Percentiles rank a stretch among this genome's conserved stretches.
These are phyloP conservation scores for Glycine soja DNA, from an alignment of 306 rosid species.

Conservation along the genomic window DNA sequence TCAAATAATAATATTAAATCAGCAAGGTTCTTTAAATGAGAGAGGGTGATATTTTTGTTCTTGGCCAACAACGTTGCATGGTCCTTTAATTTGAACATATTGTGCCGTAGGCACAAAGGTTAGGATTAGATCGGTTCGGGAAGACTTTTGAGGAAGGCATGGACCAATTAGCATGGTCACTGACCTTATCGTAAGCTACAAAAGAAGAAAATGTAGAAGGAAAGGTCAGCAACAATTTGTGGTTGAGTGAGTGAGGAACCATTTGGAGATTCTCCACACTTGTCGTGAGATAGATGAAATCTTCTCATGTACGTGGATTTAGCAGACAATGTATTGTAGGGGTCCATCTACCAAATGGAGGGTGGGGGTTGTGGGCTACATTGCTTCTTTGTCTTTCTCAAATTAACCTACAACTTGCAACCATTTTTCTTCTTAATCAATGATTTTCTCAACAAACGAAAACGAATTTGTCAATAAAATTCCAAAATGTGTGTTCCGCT, in stretches of 20 bases:
- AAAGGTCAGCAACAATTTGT: slow-evolving; percentile 45
- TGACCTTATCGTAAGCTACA: slow-evolving; percentile 51
- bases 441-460: slow-evolving; percentile 41
- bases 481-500: slow-evolving; percentile 29
- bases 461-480: background rate
- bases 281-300: slow-evolving; percentile 46
- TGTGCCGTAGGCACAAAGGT: slow-evolving; percentile 37
- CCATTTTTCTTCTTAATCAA: background rate
- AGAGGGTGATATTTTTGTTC: slow-evolving; percentile 16
- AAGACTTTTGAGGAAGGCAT: slow-evolving; percentile 48
- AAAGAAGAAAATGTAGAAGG: slow-evolving; percentile 34
- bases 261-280: slow-evolving; percentile 46
- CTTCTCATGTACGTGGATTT: slow-evolving; percentile 46
- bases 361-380: slow-evolving; percentile 44
- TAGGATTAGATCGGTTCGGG: slow-evolving; percentile 39
- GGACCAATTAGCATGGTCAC: slow-evolving; percentile 56
- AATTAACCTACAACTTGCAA: slow-evolving; percentile 8
- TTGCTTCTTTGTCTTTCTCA: slow-evolving; percentile 51
- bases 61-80: slow-evolving; percentile 50
- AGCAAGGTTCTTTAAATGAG: background rate
- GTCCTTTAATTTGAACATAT: slow-evolving; percentile 39
- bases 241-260: slow-evolving; percentile 56
- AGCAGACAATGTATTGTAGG: slow-evolving; percentile 41
- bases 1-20: background rate
- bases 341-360: slow-evolving; percentile 50